Evolutionary conservation across 129 eudicot genomes (phyloP).

Genomic region (Lactuca sativa): DNA sequence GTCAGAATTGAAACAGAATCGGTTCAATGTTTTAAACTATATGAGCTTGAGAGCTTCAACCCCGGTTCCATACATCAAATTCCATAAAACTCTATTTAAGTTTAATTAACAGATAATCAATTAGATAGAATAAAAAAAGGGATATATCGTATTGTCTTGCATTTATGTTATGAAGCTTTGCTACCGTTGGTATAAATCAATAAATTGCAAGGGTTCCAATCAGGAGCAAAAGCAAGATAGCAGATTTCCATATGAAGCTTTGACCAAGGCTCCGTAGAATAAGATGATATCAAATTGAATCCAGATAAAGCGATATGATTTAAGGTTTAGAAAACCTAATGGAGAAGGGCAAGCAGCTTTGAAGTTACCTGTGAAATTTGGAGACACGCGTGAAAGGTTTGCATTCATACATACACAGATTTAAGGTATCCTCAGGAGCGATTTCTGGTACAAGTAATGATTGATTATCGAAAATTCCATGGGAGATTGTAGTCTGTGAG

Average conservation of each 20-base stretch:
- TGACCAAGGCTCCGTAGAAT: not conserved
- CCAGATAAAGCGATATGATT: slow-evolving; percentile 21
- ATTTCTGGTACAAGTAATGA: not conserved
- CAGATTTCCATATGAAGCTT: not conserved
- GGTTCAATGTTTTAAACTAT: not conserved
- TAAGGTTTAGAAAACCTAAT: slow-evolving; percentile 20
- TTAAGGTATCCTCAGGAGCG: not conserved
- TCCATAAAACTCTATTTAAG: not conserved
- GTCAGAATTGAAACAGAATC: not conserved
- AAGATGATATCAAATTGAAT: slow-evolving; percentile 2
- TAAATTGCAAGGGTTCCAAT: not conserved
- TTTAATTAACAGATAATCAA: not conserved
- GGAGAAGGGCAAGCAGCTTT: not conserved
- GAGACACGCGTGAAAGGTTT: slow-evolving; percentile 1
- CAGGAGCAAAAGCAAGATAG: not conserved
- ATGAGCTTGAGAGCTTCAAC: not conserved
- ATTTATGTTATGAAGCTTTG: slow-evolving; percentile 1
- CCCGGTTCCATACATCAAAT: not conserved
- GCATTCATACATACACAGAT: slow-evolving; percentile 7
- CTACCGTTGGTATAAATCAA: not conserved
- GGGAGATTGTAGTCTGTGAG: slow-evolving; percentile 9
- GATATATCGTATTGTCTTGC: too few relatives aligned
- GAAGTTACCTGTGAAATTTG: slow-evolving; percentile 16
- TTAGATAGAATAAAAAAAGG: not conserved
- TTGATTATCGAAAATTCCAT: slow-evolving; percentile 3